A percentile compares a stretch with the other conserved stretches of the same genome.
Evolutionary conservation across 306 rosid genomes (phyloP).

Genomic region (Betula pendula): DNA sequence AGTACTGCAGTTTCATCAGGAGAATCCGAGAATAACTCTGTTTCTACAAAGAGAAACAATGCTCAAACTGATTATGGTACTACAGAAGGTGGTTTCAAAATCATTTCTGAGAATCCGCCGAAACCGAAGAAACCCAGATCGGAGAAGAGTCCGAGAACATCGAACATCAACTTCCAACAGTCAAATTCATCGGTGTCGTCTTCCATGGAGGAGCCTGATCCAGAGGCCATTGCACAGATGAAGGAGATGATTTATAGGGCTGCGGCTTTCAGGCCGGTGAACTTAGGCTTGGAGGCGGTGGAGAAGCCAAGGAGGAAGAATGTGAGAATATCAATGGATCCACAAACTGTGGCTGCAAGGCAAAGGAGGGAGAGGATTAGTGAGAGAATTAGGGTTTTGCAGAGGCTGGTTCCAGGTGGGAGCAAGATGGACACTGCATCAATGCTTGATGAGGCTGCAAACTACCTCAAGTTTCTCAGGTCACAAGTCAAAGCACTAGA

Average conservation of each 20-base stretch:
- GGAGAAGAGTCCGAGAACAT: conserved; percentile 49
- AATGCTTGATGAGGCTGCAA: conserved; percentile 97
- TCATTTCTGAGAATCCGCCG: conserved; percentile 48
- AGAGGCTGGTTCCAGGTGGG: conserved; percentile 92
- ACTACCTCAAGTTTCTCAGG: conserved; percentile 81
- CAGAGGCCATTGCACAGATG: conserved; percentile 89
- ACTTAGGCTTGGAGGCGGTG: conserved; percentile 58
- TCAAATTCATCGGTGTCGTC: conserved; percentile 52
- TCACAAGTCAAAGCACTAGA: conserved; percentile 83
- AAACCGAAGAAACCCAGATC: conserved; percentile 65
- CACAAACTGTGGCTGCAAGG: conserved; percentile 96
- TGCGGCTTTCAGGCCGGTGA: conserved; percentile 92
- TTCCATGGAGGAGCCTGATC: conserved; percentile 69
- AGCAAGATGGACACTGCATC: conserved; percentile 98
- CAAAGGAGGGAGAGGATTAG: conserved; percentile 90
- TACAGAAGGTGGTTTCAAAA: conserved; percentile 45
- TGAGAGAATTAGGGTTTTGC: conserved; percentile 84
- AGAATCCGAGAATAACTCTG: conserved; percentile 45
- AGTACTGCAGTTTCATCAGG: conserved; percentile 46
- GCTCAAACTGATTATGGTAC: conserved; percentile 36
- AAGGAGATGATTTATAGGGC: conserved; percentile 93
- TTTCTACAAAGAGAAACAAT: conserved; percentile 46
- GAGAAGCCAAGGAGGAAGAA: conserved; percentile 88
- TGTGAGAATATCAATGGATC: conserved; percentile 81
- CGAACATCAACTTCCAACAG: conserved; percentile 77